Conservation (phyloP, 1,284 basidiomycete species). For the Trichosporon faecale region DNA sequence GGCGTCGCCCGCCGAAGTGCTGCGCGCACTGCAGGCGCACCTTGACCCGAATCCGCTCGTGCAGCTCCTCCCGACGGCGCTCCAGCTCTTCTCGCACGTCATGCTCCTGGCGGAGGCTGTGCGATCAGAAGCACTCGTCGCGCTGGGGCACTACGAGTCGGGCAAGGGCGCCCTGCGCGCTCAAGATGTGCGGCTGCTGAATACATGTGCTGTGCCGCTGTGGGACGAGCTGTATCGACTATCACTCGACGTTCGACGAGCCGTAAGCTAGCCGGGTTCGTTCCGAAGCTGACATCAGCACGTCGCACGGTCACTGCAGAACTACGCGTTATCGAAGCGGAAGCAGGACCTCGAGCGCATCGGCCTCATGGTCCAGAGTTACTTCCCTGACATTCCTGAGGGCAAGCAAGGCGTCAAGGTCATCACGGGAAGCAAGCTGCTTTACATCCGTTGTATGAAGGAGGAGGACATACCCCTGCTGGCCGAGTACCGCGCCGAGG, state of each 20-base stretch:
- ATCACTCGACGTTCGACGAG: conserved; percentile 26
- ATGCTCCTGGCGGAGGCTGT: conserved; percentile 32
- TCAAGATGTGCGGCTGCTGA: conserved; percentile 18
- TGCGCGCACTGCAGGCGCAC: conserved; percentile 24
- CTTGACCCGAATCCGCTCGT: conserved; percentile 28
- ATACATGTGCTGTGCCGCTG: conserved; percentile 8
- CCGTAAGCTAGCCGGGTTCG: conserved; percentile 7
- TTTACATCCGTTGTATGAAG: conserved; percentile 28
- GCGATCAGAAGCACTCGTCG: conserved; percentile 23
- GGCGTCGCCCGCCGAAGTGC: conserved; percentile 13
- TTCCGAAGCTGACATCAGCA: conserved; percentile 19
- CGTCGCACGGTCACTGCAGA: conserved; percentile 19
- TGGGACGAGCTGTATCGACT: conserved; percentile 26
- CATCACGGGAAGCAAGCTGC: conserved; percentile 13
- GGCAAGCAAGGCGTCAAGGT: neutral
- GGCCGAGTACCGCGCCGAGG: conserved; percentile 16
- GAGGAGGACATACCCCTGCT: conserved; percentile 11
- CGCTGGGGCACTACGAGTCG: conserved; percentile 19
- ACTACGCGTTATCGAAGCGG: conserved; percentile 4
- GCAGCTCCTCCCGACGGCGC: conserved; percentile 24
- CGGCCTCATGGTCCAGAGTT: conserved; percentile 24
- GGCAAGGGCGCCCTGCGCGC: conserved; percentile 20
- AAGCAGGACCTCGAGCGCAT: conserved; percentile 9
- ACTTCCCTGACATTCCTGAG: conserved; percentile 25
- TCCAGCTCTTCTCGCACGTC: conserved; percentile 38